Percentiles rank a stretch among this genome's conserved stretches.
phyloP scores from a whole-genome alignment of 2,329 filamentous ascomycete genomes.

The Teratosphaeria epicoccoides region DNA sequence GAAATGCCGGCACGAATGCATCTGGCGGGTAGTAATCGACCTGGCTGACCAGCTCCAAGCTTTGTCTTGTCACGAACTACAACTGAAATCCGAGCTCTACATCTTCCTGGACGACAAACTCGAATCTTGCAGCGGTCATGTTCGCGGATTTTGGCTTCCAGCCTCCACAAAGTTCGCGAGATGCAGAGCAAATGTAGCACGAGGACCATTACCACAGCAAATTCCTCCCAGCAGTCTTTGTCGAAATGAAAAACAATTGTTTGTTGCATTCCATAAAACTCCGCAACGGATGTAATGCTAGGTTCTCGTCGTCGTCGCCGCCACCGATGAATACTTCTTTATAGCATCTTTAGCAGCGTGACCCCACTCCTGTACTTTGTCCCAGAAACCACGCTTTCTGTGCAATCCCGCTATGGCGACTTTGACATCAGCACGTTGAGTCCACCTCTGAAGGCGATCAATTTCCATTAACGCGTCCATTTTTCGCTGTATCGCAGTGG shows the following conservation, averaged over 20 bases:
- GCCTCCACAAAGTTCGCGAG: too few relatives aligned
- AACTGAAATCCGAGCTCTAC: neutral
- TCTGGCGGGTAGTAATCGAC: neutral
- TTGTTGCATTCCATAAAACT: neutral
- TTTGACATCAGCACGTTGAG: neutral
- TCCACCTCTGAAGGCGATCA: neutral
- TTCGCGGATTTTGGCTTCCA: neutral
- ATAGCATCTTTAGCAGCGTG: too few relatives aligned
- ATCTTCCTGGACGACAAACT: neutral
- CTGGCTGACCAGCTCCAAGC: neutral
- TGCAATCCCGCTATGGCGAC: neutral
- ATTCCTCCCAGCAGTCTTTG: neutral
- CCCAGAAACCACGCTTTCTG: neutral
- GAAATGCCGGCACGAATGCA: neutral
- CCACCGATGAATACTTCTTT: too few relatives aligned
- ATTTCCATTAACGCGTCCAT: neutral
- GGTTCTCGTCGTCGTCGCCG: neutral
- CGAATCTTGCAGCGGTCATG: neutral
- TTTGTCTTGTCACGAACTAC: neutral
- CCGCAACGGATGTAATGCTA: neutral
- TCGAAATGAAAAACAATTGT: neutral
- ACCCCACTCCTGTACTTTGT: too few relatives aligned
- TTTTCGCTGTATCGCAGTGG: neutral
- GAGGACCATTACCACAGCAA: too few relatives aligned
- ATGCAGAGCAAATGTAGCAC: too few relatives aligned